phyloP scores from a whole-genome alignment of 768 basidiomycete species.

The Candolleomyces aberdarensis region DNA sequence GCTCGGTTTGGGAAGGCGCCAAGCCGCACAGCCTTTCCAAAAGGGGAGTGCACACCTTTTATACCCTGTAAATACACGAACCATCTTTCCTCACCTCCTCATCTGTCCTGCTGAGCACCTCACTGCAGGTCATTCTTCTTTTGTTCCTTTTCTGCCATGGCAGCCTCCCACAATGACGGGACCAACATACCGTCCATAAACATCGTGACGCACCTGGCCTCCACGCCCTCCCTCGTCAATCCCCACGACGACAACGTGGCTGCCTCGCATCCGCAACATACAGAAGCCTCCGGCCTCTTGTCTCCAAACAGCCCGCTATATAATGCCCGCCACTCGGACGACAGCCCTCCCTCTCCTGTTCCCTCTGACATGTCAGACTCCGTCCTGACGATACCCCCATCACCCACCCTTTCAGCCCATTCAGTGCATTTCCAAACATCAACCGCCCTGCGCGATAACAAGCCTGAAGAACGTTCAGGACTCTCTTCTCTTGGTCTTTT shows the following conservation, averaged over 20 bases:
- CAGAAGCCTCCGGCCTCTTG: slow-evolving; percentile 12
- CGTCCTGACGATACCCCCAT: slow-evolving; percentile 49
- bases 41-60: no score
- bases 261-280: background rate
- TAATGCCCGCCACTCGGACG: slow-evolving; percentile 12
- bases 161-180: slow-evolving; percentile 10
- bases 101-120: background rate
- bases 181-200: slow-evolving; percentile 29
- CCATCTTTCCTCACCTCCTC: background rate
- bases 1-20: no score
- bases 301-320: slow-evolving; percentile 11
- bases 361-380: slow-evolving; percentile 24
- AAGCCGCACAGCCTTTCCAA: no score
- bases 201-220: slow-evolving; percentile 21
- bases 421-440: slow-evolving; percentile 58
- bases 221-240: slow-evolving; percentile 11
- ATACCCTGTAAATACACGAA: background rate
- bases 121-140: background rate
- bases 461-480: slow-evolving; percentile 57
- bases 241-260: background rate
- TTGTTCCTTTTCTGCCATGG: slow-evolving; percentile 15
- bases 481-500: slow-evolving; percentile 50
- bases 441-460: slow-evolving; percentile 63
- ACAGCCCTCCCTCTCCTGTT: slow-evolving; percentile 12
- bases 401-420: slow-evolving; percentile 69